phyloP scores from a whole-genome alignment of 331 rosid species.

The Telfairia occidentalis region DNA sequence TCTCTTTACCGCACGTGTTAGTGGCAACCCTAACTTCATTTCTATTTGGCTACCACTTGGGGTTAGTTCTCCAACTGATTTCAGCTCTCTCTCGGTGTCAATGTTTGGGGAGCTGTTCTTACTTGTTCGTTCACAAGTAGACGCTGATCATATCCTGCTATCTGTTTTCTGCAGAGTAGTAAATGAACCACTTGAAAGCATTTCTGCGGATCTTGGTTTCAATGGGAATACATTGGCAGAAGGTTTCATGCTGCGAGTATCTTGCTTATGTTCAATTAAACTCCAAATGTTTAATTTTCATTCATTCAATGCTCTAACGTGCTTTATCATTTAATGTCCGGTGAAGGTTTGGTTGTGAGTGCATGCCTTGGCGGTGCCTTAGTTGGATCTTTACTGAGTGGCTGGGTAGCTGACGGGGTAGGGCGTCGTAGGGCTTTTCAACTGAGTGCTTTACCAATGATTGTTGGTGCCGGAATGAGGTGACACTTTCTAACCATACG shows the following conservation, averaged over 20 bases:
- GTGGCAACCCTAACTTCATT: slow-evolving; percentile 71
- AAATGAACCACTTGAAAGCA: slow-evolving; percentile 93
- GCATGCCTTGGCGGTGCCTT: slow-evolving; percentile 90
- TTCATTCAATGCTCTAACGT: slow-evolving; percentile 7
- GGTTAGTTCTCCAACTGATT: slow-evolving; percentile 47
- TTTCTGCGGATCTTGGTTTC: slow-evolving; percentile 86
- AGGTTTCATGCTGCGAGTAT: slow-evolving; percentile 35
- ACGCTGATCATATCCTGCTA: neutral
- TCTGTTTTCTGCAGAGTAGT: slow-evolving; percentile 53
- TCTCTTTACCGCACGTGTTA: slow-evolving; percentile 71
- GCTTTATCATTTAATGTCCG: slow-evolving; percentile 11
- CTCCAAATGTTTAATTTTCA: slow-evolving; percentile 7
- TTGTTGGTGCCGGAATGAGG: slow-evolving; percentile 84
- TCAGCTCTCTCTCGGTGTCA: neutral
- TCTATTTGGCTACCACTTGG: slow-evolving; percentile 85
- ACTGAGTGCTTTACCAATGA: slow-evolving; percentile 80
- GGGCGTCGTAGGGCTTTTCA: slow-evolving; percentile 97
- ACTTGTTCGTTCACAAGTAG: neutral
- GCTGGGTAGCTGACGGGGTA: slow-evolving; percentile 83
- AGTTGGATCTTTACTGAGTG: slow-evolving; percentile 76
- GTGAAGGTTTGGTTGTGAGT: slow-evolving; percentile 91
- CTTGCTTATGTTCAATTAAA: slow-evolving; percentile 6
- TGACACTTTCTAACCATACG: slow-evolving; percentile 23
- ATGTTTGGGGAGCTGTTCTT: neutral
- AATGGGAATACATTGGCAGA: slow-evolving; percentile 86